Evolutionary conservation across 2,329 filamentous ascomycete genomes (phyloP).

Genomic region (Phoma sp.): DNA sequence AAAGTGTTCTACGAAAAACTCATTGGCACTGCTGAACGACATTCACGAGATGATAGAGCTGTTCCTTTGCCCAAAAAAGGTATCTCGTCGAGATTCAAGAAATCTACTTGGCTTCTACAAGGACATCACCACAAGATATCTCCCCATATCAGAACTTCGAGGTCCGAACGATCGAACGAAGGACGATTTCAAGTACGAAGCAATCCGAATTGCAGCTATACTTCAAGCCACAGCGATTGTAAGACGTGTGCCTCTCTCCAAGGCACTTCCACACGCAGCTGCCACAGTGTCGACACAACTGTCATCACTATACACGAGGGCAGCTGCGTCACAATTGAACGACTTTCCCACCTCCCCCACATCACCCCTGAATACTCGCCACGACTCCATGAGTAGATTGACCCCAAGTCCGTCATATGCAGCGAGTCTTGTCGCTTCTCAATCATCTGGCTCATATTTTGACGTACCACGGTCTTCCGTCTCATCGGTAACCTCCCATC

Average conservation of each 20-base stretch:
- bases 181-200: constrained; percentile 45
- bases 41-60: constrained; percentile 40
- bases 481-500: constrained; percentile 13
- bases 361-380: constrained; percentile 16
- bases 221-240: constrained; percentile 44
- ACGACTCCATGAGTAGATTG: constrained; percentile 27
- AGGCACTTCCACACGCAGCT: constrained; percentile 26
- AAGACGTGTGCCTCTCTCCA: constrained; percentile 33
- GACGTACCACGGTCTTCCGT: constrained; percentile 6
- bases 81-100: constrained; percentile 23
- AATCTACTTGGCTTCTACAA: constrained; percentile 28
- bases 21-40: constrained; percentile 35
- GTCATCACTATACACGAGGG: constrained; percentile 8
- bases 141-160: constrained; percentile 16
- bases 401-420: constrained; percentile 23
- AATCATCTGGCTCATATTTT: constrained; percentile 12
- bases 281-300: constrained; percentile 1
- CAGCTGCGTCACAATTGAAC: constrained; percentile 21
- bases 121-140: constrained; percentile 30
- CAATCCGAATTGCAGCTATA: constrained; percentile 40
- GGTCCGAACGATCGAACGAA: constrained; percentile 10
- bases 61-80: constrained; percentile 32
- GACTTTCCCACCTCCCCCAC: constrained; percentile 16
- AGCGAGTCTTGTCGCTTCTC: constrained; percentile 7
- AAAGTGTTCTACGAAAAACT: constrained; percentile 16